These are phyloP conservation scores for Phytophthora megakarya DNA, from an alignment of 352 stramenopile species.

Conservation along the genomic window DNA sequence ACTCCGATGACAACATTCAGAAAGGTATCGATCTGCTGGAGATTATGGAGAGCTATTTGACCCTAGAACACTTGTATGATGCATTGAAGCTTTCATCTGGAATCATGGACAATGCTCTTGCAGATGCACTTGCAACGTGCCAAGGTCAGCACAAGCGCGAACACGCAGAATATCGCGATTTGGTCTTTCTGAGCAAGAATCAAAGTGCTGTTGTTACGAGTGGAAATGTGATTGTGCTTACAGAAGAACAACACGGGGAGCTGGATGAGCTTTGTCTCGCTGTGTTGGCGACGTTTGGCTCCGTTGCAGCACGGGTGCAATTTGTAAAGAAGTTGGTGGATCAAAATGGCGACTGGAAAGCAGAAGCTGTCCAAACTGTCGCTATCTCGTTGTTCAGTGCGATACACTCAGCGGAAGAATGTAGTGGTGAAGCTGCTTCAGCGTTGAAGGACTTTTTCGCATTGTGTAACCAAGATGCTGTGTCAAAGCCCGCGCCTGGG, in stretches of 20 bases:
- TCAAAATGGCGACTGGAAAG: constrained; percentile 32
- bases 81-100: constrained; percentile 31
- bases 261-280: constrained; percentile 34
- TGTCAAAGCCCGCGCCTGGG: constrained; percentile 2
- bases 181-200: constrained; percentile 50
- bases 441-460: constrained; percentile 29
- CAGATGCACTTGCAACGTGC: constrained; percentile 17
- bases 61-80: constrained; percentile 54
- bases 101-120: constrained; percentile 34
- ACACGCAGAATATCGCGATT: constrained; percentile 34
- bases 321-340: constrained; percentile 27
- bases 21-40: constrained; percentile 36
- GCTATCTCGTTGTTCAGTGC: constrained; percentile 31
- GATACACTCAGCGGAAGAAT: constrained; percentile 14
- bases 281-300: constrained; percentile 30
- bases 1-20: constrained; percentile 37
- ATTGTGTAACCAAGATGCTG: constrained; percentile 21
- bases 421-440: constrained; percentile 14
- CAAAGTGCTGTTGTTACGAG: constrained; percentile 1
- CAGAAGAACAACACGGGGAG: constrained; percentile 33
- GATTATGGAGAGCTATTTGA: constrained; percentile 51
- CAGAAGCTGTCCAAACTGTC: constrained; percentile 30
- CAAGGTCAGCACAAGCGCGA: constrained; percentile 13
- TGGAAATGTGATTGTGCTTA: constrained; percentile 26
- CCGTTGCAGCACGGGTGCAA: constrained; percentile 12